Percentiles rank a stretch among this genome's conserved stretches.
phyloP scores from a whole-genome alignment of 176 grass and related monocot species.

The Urochloa ruziziensis region DNA sequence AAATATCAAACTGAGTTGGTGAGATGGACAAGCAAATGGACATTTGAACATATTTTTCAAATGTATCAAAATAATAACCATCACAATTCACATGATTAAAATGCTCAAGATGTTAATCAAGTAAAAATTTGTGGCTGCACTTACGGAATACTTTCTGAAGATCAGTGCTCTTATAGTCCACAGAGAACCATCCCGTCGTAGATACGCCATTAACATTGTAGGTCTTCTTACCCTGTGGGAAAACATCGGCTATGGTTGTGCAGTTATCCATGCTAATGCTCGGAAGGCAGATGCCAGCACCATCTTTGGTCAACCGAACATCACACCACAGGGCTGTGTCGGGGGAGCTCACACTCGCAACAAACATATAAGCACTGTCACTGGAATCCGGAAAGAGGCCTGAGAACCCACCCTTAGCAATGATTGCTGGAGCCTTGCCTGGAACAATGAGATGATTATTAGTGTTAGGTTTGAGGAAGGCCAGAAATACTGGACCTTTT shows the following conservation, averaged over 20 bases:
- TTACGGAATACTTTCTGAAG: conserved; percentile 46
- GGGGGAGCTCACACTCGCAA: not conserved
- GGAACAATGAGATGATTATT: conserved; percentile 33
- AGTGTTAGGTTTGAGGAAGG: conserved; percentile 10
- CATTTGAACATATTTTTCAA: not conserved
- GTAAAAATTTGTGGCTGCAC: conserved; percentile 16
- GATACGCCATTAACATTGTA: conserved; percentile 64
- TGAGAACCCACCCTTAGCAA: conserved; percentile 86
- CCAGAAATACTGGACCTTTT: not conserved
- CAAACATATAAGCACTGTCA: not conserved
- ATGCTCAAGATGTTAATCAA: not conserved
- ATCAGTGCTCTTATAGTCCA: conserved; percentile 42
- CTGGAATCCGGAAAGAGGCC: conserved; percentile 92
- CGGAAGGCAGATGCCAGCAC: conserved; percentile 60
- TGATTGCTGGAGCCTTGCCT: conserved; percentile 60
- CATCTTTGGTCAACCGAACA: conserved; percentile 71
- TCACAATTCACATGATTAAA: not conserved
- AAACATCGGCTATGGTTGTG: conserved; percentile 26
- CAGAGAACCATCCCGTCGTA: conserved; percentile 63
- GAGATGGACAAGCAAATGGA: not conserved
- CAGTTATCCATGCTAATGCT: conserved; percentile 60
- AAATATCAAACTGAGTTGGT: conserved; percentile 7
- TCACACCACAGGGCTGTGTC: conserved; percentile 61
- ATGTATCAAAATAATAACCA: not conserved
- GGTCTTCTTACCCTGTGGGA: conserved; percentile 36